Evolutionary conservation across 345 rosid species (phyloP).

Genomic region (Chamaenerion angustifolium): DNA sequence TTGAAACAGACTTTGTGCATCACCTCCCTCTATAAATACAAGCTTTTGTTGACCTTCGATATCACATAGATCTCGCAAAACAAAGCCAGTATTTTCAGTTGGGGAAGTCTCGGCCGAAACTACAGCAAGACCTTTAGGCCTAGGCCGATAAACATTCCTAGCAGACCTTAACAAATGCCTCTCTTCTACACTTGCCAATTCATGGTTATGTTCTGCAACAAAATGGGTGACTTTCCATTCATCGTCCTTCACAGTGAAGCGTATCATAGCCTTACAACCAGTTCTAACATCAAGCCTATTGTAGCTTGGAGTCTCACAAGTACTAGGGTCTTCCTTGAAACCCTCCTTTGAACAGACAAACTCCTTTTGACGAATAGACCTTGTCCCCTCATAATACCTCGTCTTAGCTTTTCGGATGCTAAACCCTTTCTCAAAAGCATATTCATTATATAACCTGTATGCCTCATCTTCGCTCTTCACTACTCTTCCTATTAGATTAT

Average conservation of each 20-base stretch:
- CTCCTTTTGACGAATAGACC: slow-evolving; percentile 6
- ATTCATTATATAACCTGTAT: slow-evolving; percentile 8
- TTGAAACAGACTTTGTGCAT: slow-evolving; percentile 3
- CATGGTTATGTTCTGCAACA: slow-evolving; percentile 12
- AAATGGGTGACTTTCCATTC: slow-evolving; percentile 8
- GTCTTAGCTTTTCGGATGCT: slow-evolving; percentile 14
- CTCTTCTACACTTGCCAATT: slow-evolving; percentile 7
- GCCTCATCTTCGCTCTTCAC: slow-evolving; percentile 11
- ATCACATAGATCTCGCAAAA: slow-evolving; percentile 3
- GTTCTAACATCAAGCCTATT: slow-evolving; percentile 12
- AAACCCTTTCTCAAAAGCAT: slow-evolving; percentile 12
- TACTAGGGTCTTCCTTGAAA: neutral
- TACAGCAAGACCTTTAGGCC: too few species aligned
- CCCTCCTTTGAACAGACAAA: slow-evolving; percentile 14
- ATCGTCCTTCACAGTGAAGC: slow-evolving; percentile 9
- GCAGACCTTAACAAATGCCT: slow-evolving; percentile 9
- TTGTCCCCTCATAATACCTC: neutral
- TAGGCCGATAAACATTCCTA: slow-evolving; percentile 1
- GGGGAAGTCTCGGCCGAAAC: neutral
- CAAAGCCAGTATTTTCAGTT: slow-evolving; percentile 7
- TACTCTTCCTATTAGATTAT: slow-evolving; percentile 3
- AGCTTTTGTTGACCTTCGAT: slow-evolving; percentile 1
- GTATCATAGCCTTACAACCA: slow-evolving; percentile 8
- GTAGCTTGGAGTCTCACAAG: neutral
- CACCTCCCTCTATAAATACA: slow-evolving; percentile 5